phyloP scores from a whole-genome alignment of 1,284 basidiomycete genomes.

The Singerocomus rubriflavus region DNA sequence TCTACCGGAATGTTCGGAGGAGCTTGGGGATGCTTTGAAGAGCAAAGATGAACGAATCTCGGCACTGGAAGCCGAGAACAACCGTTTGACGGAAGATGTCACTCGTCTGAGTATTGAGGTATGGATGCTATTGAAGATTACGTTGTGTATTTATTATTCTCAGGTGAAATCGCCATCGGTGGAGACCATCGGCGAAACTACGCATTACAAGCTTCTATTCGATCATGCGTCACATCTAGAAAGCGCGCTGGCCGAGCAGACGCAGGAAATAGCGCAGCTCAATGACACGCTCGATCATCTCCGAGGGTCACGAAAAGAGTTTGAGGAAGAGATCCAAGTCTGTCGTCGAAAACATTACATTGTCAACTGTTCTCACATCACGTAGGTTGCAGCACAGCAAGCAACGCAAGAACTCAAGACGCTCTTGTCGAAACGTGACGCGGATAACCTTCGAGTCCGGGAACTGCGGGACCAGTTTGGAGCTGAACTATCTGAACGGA shows the following conservation, averaged over 20 bases:
- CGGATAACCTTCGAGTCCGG: conserved; percentile 74
- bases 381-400: conserved; percentile 47
- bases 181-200: conserved; percentile 44
- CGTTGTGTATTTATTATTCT: conserved; percentile 1
- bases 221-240: conserved; percentile 46
- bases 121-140: conserved; percentile 9
- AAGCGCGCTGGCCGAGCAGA: conserved; percentile 36
- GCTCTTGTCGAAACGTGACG: conserved; percentile 63
- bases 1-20: conserved; percentile 33
- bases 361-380: conserved; percentile 19
- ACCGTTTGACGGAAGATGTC: conserved; percentile 40
- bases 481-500: conserved; percentile 73
- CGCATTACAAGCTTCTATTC: conserved; percentile 48
- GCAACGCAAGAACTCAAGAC: conserved; percentile 54
- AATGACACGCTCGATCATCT: conserved; percentile 42
- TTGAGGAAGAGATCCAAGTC: conserved; percentile 48
- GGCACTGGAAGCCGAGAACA: conserved; percentile 45
- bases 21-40: conserved; percentile 43
- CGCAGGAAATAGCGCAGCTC: conserved; percentile 36
- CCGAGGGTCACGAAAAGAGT: conserved; percentile 40
- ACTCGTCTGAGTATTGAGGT: conserved; percentile 48
- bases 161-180: conserved; percentile 47
- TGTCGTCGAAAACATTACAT: conserved; percentile 16
- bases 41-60: conserved; percentile 22
- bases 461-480: conserved; percentile 76